Percentiles rank a stretch among this genome's conserved stretches.
These are phyloP conservation scores for Talaromyces islandicus DNA, from an alignment of 2,329 filamentous ascomycete genomes.

Conservation along the genomic window DNA sequence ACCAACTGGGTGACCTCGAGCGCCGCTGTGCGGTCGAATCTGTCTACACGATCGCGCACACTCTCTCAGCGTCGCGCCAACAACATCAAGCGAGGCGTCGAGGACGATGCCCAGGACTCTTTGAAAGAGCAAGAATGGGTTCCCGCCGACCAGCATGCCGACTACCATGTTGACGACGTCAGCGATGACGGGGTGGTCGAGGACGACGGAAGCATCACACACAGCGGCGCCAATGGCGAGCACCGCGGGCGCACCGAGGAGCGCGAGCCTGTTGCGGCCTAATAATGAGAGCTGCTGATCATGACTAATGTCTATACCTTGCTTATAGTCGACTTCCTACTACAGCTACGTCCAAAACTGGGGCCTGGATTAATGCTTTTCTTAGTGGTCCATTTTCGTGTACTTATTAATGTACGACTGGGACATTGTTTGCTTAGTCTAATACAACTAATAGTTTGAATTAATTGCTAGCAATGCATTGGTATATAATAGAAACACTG, in stretches of 20 bases:
- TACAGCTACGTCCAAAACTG: neutral
- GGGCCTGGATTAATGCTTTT: neutral
- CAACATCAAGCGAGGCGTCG: conserved; percentile 59
- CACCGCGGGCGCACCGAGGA: conserved; percentile 31
- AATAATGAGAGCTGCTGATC: neutral
- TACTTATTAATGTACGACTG: neutral
- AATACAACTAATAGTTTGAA: neutral
- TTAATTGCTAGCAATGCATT: neutral
- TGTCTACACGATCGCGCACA: conserved; percentile 80
- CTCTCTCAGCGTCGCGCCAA: conserved; percentile 78
- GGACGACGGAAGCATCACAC: conserved; percentile 24
- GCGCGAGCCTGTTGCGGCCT: conserved; percentile 16
- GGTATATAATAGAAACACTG: neutral
- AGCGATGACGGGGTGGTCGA: conserved; percentile 33
- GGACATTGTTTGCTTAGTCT: neutral
- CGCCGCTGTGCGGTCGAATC: conserved; percentile 77
- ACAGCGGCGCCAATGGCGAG: conserved; percentile 23
- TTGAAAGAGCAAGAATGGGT: conserved; percentile 80
- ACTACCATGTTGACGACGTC: conserved; percentile 39
- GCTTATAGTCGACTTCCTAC: neutral
- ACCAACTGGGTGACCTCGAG: conserved; percentile 95
- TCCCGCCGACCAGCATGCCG: conserved; percentile 56
- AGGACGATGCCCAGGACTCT: conserved; percentile 78
- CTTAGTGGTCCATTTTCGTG: neutral
- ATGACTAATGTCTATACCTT: neutral